Conservation (phyloP, 169 alveolate genomes). For the Plasmodium vivax region DNA sequence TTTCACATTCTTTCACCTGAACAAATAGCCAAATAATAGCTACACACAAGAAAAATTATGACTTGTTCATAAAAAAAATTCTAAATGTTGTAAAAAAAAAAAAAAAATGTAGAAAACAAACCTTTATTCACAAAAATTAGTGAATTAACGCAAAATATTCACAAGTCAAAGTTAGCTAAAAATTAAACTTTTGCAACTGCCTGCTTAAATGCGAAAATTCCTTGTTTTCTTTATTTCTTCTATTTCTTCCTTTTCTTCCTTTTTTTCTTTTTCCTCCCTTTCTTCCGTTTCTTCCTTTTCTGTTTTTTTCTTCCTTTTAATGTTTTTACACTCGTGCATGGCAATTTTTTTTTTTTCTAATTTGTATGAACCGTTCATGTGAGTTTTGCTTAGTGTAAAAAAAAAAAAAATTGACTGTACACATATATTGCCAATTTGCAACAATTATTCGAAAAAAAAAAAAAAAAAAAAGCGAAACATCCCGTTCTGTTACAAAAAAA, state of each 20-base stretch:
- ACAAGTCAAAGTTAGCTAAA: neutral
- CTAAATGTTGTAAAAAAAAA: conserved; percentile 3
- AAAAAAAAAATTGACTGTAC: conserved; percentile 7
- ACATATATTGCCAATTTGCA: neutral
- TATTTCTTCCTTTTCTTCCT: no score
- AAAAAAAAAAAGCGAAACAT: neutral
- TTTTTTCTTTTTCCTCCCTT: no score
- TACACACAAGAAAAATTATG: conserved; percentile 45
- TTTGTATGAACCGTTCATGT: conserved; percentile 26
- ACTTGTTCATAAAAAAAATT: conserved; percentile 41
- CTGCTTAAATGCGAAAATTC: neutral
- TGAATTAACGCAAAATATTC: neutral
- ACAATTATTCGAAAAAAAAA: conserved; percentile 4
- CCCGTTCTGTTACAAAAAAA: conserved; percentile 7
- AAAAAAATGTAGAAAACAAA: neutral
- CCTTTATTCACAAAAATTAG: no score
- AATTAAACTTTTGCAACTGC: neutral
- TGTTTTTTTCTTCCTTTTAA: neutral
- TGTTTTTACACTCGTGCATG: conserved; percentile 31
- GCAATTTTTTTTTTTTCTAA: neutral
- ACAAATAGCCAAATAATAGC: conserved; percentile 53
- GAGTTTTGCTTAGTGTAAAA: neutral
- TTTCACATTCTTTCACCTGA: neutral
- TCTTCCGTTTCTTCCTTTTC: neutral
- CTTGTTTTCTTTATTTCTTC: neutral